A percentile compares a stretch with the other conserved stretches of the same genome.
These are phyloP conservation scores for Medicago ruthenica DNA, from an alignment of 306 rosid species.

Conservation along the genomic window DNA sequence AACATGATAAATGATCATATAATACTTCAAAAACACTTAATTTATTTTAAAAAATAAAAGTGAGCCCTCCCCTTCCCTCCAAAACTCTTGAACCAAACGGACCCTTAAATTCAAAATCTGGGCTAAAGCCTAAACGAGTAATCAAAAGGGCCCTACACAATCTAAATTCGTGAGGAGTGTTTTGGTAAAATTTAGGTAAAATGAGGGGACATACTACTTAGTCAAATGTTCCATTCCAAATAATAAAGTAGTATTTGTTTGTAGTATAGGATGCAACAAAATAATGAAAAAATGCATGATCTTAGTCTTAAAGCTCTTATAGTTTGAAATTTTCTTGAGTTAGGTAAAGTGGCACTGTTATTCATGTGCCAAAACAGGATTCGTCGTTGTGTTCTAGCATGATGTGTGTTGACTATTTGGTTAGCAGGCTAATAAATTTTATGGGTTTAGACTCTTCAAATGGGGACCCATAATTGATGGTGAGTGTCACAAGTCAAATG, in stretches of 20 bases:
- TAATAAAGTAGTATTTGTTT: background rate
- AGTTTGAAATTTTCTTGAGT: conserved; percentile 45
- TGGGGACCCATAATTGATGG: conserved; percentile 42
- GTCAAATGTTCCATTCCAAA: background rate
- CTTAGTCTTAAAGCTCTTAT: conserved; percentile 26
- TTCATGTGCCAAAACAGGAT: conserved; percentile 52
- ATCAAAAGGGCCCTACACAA: conserved; percentile 34
- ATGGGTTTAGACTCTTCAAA: conserved; percentile 40
- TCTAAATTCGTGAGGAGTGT: conserved; percentile 38
- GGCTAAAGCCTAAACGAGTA: conserved; percentile 5
- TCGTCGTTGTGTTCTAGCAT: conserved; percentile 40
- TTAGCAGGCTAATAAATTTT: conserved; percentile 46
- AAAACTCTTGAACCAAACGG: no score
- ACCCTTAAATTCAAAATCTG: conserved; percentile 45
- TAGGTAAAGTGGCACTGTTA: conserved; percentile 55
- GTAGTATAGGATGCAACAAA: background rate
- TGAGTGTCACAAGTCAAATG: conserved; percentile 41
- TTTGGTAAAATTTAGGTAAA: conserved; percentile 50
- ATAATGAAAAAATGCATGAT: conserved; percentile 17
- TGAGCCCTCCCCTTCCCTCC: no score
- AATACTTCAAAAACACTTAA: no score
- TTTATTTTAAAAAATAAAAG: no score
- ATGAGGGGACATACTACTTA: conserved; percentile 37
- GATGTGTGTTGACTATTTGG: conserved; percentile 51
- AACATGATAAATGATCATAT: no score